Conservation (phyloP, 306 rosid species). For the Begonia masoniana region DNA sequence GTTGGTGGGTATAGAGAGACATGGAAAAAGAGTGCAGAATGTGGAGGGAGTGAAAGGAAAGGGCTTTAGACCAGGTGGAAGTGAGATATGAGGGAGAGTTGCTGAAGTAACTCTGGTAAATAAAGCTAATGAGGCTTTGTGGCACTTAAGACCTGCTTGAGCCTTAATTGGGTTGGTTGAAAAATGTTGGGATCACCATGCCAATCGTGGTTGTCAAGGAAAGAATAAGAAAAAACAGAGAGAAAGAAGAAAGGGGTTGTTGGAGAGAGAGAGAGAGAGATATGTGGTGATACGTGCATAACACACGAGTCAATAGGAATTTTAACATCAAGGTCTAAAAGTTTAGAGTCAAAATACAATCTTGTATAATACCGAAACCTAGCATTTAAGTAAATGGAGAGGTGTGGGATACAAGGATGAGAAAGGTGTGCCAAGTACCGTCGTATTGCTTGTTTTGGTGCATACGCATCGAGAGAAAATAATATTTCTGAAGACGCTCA, state of each 20-base stretch:
- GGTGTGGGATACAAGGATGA: too few relatives aligned
- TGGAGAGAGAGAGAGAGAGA: too few relatives aligned
- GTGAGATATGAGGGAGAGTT: slow-evolving; percentile 39
- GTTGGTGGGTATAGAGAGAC: slow-evolving; percentile 43
- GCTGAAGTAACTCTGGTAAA: slow-evolving; percentile 54
- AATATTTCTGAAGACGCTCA: too few relatives aligned
- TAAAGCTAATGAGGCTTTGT: slow-evolving; percentile 40
- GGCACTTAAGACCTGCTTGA: slow-evolving; percentile 31
- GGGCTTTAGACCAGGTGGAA: slow-evolving; percentile 55
- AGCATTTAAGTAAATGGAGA: too few relatives aligned
- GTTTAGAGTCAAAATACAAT: too few relatives aligned
- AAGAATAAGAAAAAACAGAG: not conserved
- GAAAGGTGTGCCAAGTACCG: too few relatives aligned
- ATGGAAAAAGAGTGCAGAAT: slow-evolving; percentile 35
- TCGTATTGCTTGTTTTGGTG: too few relatives aligned
- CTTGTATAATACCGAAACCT: too few relatives aligned
- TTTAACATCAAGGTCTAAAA: too few relatives aligned
- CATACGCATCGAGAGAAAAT: too few relatives aligned
- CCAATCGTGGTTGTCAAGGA: not conserved
- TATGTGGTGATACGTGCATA: too few relatives aligned
- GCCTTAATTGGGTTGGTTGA: slow-evolving; percentile 53
- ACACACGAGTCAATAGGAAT: too few relatives aligned
- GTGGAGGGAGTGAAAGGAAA: slow-evolving; percentile 37
- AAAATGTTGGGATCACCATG: slow-evolving; percentile 64
- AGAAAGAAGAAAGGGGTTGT: not conserved